phyloP scores from a whole-genome alignment of 371 early-diverging fungal genomes.

The Umbelopsis sp. region DNA sequence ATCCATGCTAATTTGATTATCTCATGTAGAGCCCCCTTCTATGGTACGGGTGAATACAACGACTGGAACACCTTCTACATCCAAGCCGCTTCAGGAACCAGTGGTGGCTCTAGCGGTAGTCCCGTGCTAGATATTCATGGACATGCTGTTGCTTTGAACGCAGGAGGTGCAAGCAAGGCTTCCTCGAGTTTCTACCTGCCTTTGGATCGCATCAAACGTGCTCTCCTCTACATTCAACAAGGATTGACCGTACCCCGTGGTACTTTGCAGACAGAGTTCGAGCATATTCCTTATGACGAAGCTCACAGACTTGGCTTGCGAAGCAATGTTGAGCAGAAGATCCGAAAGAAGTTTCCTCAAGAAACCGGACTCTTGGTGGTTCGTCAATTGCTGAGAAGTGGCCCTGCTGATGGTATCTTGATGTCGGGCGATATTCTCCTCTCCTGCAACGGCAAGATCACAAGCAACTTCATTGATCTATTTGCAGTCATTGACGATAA shows the following conservation, averaged over 20 bases:
- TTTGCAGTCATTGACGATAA: slow-evolving; percentile 62
- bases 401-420: slow-evolving; percentile 59
- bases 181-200: slow-evolving; percentile 55
- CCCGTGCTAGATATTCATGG: slow-evolving; percentile 63
- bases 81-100: slow-evolving; percentile 57
- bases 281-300: slow-evolving; percentile 57
- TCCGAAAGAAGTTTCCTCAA: slow-evolving; percentile 50
- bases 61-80: slow-evolving; percentile 62
- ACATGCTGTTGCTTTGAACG: slow-evolving; percentile 58
- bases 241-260: slow-evolving; percentile 65
- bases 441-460: slow-evolving; percentile 51
- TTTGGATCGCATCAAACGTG: slow-evolving; percentile 61
- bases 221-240: slow-evolving; percentile 53
- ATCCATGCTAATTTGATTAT: background rate
- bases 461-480: slow-evolving; percentile 67
- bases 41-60: slow-evolving; percentile 58
- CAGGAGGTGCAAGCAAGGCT: slow-evolving; percentile 54
- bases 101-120: slow-evolving; percentile 57
- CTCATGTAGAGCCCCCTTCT: slow-evolving; percentile 54
- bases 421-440: slow-evolving; percentile 69
- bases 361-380: slow-evolving; percentile 76
- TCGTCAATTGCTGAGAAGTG: slow-evolving; percentile 65
- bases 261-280: slow-evolving; percentile 65
- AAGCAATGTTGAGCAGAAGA: slow-evolving; percentile 51
- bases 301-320: slow-evolving; percentile 52